A percentile compares a stretch with the other conserved stretches of the same genome.
phyloP scores from a whole-genome alignment of 176 grass and related monocot species.

The Aegilops longissima region DNA sequence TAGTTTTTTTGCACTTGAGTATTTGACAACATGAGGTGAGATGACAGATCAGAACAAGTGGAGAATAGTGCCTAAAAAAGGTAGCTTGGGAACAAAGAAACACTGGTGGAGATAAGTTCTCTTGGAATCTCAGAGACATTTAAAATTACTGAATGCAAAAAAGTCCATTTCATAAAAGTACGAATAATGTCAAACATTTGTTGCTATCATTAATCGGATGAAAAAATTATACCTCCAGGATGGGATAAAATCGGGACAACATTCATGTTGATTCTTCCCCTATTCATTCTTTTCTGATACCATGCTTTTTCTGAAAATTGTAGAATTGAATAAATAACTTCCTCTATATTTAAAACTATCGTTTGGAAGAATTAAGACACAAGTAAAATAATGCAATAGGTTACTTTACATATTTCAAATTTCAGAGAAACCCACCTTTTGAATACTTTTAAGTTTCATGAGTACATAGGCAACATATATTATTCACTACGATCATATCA shows the following conservation, averaged over 20 bases:
- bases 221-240: slow-evolving; percentile 62
- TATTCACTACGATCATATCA: no score
- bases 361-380: no score
- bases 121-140: not conserved
- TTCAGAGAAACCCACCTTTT: slow-evolving; percentile 37
- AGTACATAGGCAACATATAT: no score
- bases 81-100: not conserved
- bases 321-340: no score
- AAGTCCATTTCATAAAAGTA: not conserved
- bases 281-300: slow-evolving; percentile 64
- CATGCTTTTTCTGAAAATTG: slow-evolving; percentile 60
- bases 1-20: not conserved
- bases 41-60: not conserved
- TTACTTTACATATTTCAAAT: no score
- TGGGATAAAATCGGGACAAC: slow-evolving; percentile 79
- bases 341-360: no score
- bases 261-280: slow-evolving; percentile 66
- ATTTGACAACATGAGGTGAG: not conserved
- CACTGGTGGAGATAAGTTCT: not conserved
- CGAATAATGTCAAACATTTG: no score
- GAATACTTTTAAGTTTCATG: slow-evolving; percentile 63
- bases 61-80: not conserved
- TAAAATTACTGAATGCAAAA: slow-evolving; percentile 10
- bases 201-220: not conserved
- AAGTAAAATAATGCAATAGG: not conserved